Base-by-base conservation (phyloP, 2,329 filamentous ascomycete species). In the Monilinia aucupariae region DNA sequence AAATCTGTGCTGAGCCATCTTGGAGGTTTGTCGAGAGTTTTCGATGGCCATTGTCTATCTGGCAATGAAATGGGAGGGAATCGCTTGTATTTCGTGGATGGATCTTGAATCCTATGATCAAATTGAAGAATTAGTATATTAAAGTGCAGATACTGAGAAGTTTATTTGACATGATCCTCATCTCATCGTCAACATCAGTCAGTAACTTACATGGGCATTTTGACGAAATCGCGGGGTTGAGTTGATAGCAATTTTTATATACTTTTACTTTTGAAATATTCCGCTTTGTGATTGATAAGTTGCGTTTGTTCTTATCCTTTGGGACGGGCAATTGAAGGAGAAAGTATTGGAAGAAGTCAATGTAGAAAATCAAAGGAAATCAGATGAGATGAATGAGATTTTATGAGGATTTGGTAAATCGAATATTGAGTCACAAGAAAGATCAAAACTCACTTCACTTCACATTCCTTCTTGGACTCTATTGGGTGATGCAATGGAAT, bases 1-100 rank as follows among this genome's bases (percentile, higher is more conserved):
- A 96, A 79, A 75, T 94, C 90, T 48, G 91, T 96, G 51, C 90
- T 89, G 74, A 97, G 85, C 92, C 92, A 97, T 72, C 93, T 83
- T 43, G 92, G 92, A 56, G 92, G 84, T 78, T 92, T 94, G 72
- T 90, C 85, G 71, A 97, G 89, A 32, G 71, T 74, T 59, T 74
- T 74, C n/a, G 67, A 68, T 9, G 73, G 73, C 73, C 73, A 75
- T 72, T 80, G 77, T 66, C 80, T 76, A 69, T 81, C 77, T n/a
- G 78, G 77, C 50, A 82, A 75, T 66, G 80, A 77, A 61, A 89
- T 72, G 65, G 86, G 85, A 70, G 81, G 80, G 75, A 91, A 92
- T 60, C 79, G 78, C 76, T 83, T 86, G 81, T 92, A 92, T 76
- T 92, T 92, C 71, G 81, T 87, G 70, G 83, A 91, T 48, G 89